A percentile compares a stretch with the other conserved stretches of the same genome.
Evolutionary conservation across 164 flowering plant genomes (phyloP).

Genomic region (Vitis cinerea): DNA sequence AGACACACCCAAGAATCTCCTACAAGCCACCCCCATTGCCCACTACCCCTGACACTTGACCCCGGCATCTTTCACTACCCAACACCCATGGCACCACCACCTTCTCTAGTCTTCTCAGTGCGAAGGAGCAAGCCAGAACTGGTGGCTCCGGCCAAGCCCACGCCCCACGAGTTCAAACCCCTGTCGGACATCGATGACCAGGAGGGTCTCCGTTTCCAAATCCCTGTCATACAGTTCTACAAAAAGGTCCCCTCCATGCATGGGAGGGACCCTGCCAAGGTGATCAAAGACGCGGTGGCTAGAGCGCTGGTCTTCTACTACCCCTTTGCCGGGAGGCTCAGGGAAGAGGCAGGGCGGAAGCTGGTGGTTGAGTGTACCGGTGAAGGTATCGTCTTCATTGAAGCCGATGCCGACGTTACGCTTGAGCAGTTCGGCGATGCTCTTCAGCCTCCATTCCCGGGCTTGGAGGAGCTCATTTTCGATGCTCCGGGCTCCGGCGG

Average conservation of each 20-base stretch:
- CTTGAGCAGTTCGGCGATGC: constrained; percentile 27
- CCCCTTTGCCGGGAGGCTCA: constrained; percentile 50
- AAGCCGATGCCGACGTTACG: constrained; percentile 39
- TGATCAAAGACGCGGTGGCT: constrained; percentile 22
- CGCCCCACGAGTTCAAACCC: constrained; percentile 30
- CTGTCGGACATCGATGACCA: constrained; percentile 54
- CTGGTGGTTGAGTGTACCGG: constrained; percentile 51
- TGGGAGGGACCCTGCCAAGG: constrained; percentile 33
- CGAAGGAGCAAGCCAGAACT: constrained; percentile 30
- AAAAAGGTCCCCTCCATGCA: constrained; percentile 9
- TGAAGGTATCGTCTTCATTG: constrained; percentile 44
- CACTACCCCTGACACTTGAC: no score
- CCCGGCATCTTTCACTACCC: no score
- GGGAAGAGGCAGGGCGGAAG: constrained; percentile 35
- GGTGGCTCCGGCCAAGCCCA: constrained; percentile 36
- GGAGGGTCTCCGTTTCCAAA: constrained; percentile 31
- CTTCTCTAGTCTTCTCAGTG: constrained; percentile 13
- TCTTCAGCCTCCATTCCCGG: constrained; percentile 32
- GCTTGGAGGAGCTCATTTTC: constrained; percentile 33
- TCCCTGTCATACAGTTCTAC: constrained; percentile 36
- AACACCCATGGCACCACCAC: no score
- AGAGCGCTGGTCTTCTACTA: constrained; percentile 43
- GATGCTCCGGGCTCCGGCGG: constrained; percentile 41
- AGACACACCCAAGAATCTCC: no score
- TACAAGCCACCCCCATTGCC: no score